Evolutionary conservation across 176 grass and related monocot species (phyloP).

Genomic region (Luzula sylvatica): DNA sequence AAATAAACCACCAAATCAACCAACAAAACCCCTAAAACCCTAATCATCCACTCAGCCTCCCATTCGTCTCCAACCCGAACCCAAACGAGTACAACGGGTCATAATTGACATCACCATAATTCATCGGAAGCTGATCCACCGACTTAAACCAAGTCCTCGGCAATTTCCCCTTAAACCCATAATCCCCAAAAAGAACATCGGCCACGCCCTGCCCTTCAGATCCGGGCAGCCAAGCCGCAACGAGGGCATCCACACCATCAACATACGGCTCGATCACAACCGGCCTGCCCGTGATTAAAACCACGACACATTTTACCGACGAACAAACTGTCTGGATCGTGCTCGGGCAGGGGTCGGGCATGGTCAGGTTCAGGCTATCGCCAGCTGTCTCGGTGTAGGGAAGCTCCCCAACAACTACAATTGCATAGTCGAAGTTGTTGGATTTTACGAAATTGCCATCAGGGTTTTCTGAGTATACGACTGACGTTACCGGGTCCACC

Average conservation of each 20-base stretch:
- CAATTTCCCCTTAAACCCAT: constrained; percentile 74
- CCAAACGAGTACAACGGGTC: constrained; percentile 76
- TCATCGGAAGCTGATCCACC: constrained; percentile 95
- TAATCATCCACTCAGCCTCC: constrained; percentile 6
- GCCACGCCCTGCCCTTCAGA: constrained; percentile 76
- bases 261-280: constrained; percentile 78
- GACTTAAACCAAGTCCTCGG: constrained; percentile 93
- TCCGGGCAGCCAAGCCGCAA: constrained; percentile 82
- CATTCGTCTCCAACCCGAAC: constrained; percentile 57
- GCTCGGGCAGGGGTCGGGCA: constrained; percentile 72
- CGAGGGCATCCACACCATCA: constrained; percentile 35
- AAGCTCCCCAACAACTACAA: constrained; percentile 77
- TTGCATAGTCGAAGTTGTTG: constrained; percentile 69
- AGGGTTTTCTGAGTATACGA: constrained; percentile 80
- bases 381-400: constrained; percentile 80
- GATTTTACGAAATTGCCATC: constrained; percentile 47
- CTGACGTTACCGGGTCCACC: constrained; percentile 57
- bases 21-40: background rate
- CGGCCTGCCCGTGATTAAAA: constrained; percentile 76
- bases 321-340: constrained; percentile 60
- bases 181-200: constrained; percentile 84
- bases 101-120: constrained; percentile 59
- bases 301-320: constrained; percentile 40
- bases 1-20: no score
- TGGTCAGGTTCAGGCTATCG: constrained; percentile 85